These are phyloP conservation scores for Cladosporium austrohemisphaericum DNA, from an alignment of 2,329 filamentous ascomycete genomes.

Conservation along the genomic window DNA sequence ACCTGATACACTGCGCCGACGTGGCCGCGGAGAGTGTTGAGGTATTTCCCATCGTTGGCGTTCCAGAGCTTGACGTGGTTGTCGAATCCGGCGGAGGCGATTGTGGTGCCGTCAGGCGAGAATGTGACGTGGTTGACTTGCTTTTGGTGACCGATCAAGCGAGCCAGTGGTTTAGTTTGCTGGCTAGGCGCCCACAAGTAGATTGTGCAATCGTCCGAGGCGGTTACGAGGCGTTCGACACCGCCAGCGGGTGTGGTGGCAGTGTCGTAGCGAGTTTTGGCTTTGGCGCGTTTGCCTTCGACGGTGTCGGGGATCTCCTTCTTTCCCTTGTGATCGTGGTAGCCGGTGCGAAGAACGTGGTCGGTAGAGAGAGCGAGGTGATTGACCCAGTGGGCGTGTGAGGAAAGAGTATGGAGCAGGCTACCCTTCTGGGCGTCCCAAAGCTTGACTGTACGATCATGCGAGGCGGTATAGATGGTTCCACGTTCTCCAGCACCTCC, in stretches of 20 bases:
- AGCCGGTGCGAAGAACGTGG: slow-evolving; percentile 79
- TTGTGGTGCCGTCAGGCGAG: slow-evolving; percentile 80
- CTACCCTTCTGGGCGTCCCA: slow-evolving; percentile 81
- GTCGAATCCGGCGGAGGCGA: slow-evolving; percentile 87
- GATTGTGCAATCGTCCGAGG: slow-evolving; percentile 94
- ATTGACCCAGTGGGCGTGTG: slow-evolving; percentile 94
- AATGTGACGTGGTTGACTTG: slow-evolving; percentile 95
- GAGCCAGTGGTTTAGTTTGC: slow-evolving; percentile 78
- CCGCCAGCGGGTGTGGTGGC: slow-evolving; percentile 62
- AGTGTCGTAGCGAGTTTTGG: slow-evolving; percentile 78
- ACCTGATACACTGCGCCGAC: slow-evolving; percentile 90
- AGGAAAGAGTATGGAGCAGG: slow-evolving; percentile 70
- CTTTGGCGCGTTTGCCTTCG: slow-evolving; percentile 69
- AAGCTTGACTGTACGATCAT: slow-evolving; percentile 88
- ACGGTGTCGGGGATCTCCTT: slow-evolving; percentile 61
- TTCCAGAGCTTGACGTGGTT: slow-evolving; percentile 95
- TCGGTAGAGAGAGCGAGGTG: slow-evolving; percentile 91
- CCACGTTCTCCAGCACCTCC: slow-evolving; percentile 68
- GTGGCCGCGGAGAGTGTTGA: slow-evolving; percentile 83
- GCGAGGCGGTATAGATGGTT: slow-evolving; percentile 73
- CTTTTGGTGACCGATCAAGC: slow-evolving; percentile 91
- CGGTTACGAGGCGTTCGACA: slow-evolving; percentile 80
- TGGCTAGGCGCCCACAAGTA: slow-evolving; percentile 85
- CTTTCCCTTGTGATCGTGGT: slow-evolving; percentile 75
- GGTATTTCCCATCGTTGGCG: slow-evolving; percentile 70